phyloP scores from a whole-genome alignment of 192 early-diverging fungal species.

The Entomortierella beljakovae region DNA sequence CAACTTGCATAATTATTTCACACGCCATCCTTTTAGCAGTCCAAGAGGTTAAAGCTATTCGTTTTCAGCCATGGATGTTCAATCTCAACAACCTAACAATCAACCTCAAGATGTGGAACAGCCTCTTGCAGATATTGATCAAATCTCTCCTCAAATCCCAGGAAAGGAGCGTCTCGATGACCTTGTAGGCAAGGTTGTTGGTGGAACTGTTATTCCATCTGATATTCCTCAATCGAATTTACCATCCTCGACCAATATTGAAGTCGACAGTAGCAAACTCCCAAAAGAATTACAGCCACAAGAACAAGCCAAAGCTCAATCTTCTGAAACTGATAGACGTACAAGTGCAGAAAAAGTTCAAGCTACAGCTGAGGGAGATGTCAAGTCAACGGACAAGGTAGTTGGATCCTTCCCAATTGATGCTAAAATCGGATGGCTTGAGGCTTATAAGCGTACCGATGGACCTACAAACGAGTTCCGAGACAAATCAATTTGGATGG shows the following conservation, averaged over 20 bases:
- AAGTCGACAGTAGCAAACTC: constrained; percentile 2
- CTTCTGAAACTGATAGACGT: background rate
- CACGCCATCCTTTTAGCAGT: background rate
- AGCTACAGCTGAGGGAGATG: background rate
- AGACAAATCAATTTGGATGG: constrained; percentile 52
- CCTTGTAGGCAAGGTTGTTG: constrained; percentile 33
- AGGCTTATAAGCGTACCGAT: constrained; percentile 49
- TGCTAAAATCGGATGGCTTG: constrained; percentile 43
- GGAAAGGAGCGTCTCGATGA: constrained; percentile 26
- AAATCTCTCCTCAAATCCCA: constrained; percentile 10
- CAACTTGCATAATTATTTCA: background rate
- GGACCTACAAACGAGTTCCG: constrained; percentile 49
- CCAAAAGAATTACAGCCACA: background rate
- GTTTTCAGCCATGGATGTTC: background rate
- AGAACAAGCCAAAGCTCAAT: background rate
- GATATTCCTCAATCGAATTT: constrained; percentile 31
- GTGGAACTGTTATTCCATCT: constrained; percentile 42
- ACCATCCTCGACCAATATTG: constrained; percentile 30
- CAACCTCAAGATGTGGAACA: background rate
- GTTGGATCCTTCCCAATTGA: constrained; percentile 23
- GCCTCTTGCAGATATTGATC: constrained; percentile 1
- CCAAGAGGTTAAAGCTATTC: background rate
- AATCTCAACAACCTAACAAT: background rate
- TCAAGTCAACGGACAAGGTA: constrained; percentile 17
- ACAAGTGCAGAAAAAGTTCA: background rate